Conservation (phyloP, 208 protist species). For the Wallacemonas sp. region DNA sequence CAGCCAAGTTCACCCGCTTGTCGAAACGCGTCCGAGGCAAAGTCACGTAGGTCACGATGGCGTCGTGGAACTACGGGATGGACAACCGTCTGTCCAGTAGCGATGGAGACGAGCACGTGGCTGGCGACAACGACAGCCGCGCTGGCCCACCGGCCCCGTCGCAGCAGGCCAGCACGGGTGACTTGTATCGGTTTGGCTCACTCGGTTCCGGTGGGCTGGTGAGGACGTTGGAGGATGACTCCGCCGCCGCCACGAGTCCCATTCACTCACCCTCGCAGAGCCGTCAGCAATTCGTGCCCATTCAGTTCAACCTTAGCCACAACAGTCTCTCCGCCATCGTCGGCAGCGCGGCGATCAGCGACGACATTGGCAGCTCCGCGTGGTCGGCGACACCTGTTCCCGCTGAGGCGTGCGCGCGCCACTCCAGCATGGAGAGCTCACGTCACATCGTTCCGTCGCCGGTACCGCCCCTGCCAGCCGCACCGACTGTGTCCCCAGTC, state of each 20-base stretch:
- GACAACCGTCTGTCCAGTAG: background rate
- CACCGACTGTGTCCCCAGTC: background rate
- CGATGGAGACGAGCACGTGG: background rate
- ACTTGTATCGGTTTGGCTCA: slow-evolving; percentile 1
- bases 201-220: background rate
- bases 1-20: no score
- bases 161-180: background rate
- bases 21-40: no score
- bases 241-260: background rate
- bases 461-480: background rate
- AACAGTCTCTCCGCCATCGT: background rate
- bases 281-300: slow-evolving; percentile 7
- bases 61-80: slow-evolving; percentile 5
- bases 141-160: background rate
- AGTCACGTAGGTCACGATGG: background rate
- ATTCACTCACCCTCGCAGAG: background rate
- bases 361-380: background rate
- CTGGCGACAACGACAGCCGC: background rate
- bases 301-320: slow-evolving; percentile 4
- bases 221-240: background rate
- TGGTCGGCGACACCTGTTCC: background rate
- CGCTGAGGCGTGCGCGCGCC: background rate
- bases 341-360: background rate
- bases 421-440: background rate
- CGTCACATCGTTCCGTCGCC: background rate